These are phyloP conservation scores for Saccharomyces uvarum DNA, from an alignment of 1,139 yeast genomes.

Conservation along the genomic window DNA sequence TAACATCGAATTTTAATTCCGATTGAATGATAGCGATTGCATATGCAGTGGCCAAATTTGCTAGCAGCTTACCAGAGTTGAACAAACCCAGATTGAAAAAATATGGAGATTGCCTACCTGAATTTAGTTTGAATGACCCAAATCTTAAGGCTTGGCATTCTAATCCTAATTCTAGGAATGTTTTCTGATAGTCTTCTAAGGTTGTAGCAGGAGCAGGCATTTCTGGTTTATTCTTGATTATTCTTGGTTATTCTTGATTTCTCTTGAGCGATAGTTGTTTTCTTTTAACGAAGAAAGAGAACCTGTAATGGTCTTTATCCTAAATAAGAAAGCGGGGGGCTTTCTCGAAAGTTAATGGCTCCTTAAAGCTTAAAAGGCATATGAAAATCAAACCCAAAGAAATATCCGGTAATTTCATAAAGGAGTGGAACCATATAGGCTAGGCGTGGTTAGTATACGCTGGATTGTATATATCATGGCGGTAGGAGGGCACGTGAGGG, in stretches of 20 bases:
- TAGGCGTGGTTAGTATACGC: background rate
- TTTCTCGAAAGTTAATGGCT: background rate
- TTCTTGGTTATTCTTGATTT: background rate
- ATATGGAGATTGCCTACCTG: constrained; percentile 92
- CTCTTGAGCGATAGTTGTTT: background rate
- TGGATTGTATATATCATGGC: background rate
- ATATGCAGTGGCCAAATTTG: constrained; percentile 76
- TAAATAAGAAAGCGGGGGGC: background rate
- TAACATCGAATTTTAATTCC: constrained; percentile 75
- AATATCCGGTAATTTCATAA: background rate
- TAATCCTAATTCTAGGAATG: constrained; percentile 71
- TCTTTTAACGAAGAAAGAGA: background rate
- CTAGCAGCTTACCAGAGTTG: constrained; percentile 69
- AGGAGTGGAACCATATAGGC: background rate
- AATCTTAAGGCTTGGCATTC: constrained; percentile 76
- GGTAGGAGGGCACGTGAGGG: background rate
- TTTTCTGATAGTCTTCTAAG: constrained; percentile 47
- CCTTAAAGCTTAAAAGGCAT: background rate
- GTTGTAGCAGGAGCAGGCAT: background rate
- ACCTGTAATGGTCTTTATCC: background rate
- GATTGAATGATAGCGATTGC: constrained; percentile 79
- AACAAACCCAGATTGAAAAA: constrained; percentile 93
- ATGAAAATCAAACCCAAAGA: background rate
- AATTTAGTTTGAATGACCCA: constrained; percentile 81
- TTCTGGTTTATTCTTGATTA: background rate